These are phyloP conservation scores for Paramecium biaurelia DNA, from an alignment of 73 alveolate genomes.

Conservation along the genomic window DNA sequence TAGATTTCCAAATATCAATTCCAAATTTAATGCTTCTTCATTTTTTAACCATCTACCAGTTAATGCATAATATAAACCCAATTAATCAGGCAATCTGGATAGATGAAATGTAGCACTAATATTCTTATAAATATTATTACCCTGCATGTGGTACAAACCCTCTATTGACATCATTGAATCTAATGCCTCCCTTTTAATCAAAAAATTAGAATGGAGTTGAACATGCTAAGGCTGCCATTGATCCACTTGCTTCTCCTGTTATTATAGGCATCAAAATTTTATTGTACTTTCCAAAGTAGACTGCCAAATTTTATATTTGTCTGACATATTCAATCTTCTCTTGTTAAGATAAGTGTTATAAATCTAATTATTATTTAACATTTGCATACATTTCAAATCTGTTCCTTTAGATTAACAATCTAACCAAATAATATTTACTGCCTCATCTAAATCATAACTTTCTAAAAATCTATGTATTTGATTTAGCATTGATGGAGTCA, in stretches of 20 bases:
- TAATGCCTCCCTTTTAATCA: background rate
- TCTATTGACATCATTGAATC: background rate
- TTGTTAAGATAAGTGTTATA: background rate
- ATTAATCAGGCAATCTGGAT: background rate
- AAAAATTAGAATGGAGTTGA: background rate
- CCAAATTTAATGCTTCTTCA: background rate
- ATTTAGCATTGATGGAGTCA: background rate
- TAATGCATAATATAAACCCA: background rate
- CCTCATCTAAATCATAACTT: background rate
- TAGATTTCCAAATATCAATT: background rate
- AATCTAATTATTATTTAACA: background rate
- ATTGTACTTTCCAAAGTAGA: background rate
- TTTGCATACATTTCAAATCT: background rate
- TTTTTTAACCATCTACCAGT: background rate
- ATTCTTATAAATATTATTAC: background rate
- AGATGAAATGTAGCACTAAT: background rate
- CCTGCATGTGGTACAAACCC: background rate
- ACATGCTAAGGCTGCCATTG: background rate
- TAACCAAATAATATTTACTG: background rate
- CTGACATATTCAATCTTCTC: background rate
- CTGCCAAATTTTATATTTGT: background rate
- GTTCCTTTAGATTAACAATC: background rate
- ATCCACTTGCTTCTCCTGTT: background rate
- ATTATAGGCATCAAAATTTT: background rate
- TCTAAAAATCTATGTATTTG: background rate